Evolutionary conservation across 2,329 filamentous ascomycete genomes (phyloP), one percentile per base, ranked within the genome.

Genomic region (Allantophomopsis cytisporea): DNA sequence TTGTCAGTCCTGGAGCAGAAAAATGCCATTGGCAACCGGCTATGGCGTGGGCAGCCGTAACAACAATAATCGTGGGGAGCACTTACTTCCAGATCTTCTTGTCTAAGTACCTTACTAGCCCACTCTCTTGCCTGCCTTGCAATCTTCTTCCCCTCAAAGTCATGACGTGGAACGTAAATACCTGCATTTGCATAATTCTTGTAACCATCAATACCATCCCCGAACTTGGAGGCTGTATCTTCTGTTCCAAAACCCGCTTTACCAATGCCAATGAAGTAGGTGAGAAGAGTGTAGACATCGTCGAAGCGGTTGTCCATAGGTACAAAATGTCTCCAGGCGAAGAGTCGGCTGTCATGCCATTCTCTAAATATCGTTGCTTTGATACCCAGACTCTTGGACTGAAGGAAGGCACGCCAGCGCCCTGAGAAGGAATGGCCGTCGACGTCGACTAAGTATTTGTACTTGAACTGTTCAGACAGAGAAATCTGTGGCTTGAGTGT

Each of bases 241-340:
- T 68, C 52, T 28, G 23, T 28, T 12, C 23, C 23, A 28, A 28
- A 28, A 1, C 71, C 52, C 2, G 70, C 58, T 16, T 50, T 51
- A 13, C 52, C 64, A 47, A 78, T 76, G 1, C 79, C 79, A 4
- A 83, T 52, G 50, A 88, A 86, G 52, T 84, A 88, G 41, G 81
- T 74, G 66, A 86, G 68, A 40, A 85, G 76, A 34, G 73, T 76
- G 44, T 77, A 87, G 50, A 82, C 69, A 48, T 88, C 84, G 30
- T 71, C 62, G 50, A 79, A 87, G 1, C 76, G 71, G 51, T 73
- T 82, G 53, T 87, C 80, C 70, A 89, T 77, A 13, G 84, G 84
- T 2, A 87, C 77, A 50, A 84, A 89, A 57, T 91, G 84, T 50
- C 76, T 75, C 83, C 84, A 91, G 1, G 81, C 69, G 2, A 85